Evolutionary conservation across 2,329 filamentous ascomycete genomes (phyloP).

Genomic region (Venturia effusa): DNA sequence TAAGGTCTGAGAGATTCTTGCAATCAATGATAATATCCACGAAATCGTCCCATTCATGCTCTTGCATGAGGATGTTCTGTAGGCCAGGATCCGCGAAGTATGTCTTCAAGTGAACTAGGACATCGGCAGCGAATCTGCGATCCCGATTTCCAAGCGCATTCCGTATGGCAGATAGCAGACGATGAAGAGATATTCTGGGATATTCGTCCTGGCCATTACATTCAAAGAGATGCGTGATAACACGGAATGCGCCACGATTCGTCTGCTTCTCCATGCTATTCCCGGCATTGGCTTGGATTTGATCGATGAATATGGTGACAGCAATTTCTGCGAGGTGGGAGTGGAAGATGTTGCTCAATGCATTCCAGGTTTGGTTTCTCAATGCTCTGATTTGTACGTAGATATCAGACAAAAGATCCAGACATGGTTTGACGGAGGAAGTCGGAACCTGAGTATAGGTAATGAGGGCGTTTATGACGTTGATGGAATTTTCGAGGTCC

Average conservation of each 20-base stretch:
- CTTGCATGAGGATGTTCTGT: not conserved
- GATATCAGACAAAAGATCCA: conserved; percentile 62
- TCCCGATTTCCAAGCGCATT: conserved; percentile 4
- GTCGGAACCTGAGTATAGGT: conserved; percentile 61
- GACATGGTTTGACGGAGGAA: conserved; percentile 50
- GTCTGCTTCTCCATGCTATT: conserved; percentile 18
- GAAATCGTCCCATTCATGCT: conserved; percentile 9
- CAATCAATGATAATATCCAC: not conserved
- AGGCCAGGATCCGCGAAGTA: not conserved
- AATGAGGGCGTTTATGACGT: conserved; percentile 58
- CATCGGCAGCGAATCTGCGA: conserved; percentile 1
- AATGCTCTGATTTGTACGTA: conserved; percentile 53
- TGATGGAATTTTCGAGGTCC: conserved; percentile 57
- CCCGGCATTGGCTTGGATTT: conserved; percentile 36
- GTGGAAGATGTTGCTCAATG: conserved; percentile 57
- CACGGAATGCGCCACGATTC: conserved; percentile 50
- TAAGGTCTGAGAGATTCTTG: not conserved
- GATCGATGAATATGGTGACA: conserved; percentile 53
- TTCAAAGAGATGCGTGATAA: conserved; percentile 30
- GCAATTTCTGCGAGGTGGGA: conserved; percentile 65
- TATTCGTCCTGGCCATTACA: conserved; percentile 11
- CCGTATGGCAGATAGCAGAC: conserved; percentile 13
- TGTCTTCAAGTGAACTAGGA: not conserved
- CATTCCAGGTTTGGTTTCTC: conserved; percentile 57
- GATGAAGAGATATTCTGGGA: conserved; percentile 12